Evolutionary conservation across 306 rosid genomes (phyloP).

Genomic region (Chamaecrista fasciculata): DNA sequence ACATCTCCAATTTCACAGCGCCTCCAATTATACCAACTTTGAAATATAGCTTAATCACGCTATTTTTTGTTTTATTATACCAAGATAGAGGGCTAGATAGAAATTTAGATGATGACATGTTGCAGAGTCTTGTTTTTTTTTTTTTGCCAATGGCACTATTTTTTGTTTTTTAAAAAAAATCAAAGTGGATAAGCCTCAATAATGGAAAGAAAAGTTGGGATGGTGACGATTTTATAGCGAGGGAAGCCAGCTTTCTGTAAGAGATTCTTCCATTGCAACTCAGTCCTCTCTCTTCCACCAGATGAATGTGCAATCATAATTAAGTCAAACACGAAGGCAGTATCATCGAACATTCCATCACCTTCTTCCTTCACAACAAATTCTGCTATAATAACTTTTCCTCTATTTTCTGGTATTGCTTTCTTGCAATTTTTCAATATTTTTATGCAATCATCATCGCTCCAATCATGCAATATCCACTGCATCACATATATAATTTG

Average conservation of each 20-base stretch:
- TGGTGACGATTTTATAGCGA: conserved; percentile 19
- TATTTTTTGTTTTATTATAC: too few relatives aligned
- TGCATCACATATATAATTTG: too few relatives aligned
- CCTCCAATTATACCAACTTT: too few relatives aligned
- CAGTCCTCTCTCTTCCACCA: conserved; percentile 31
- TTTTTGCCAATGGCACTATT: too few relatives aligned
- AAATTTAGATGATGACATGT: too few relatives aligned
- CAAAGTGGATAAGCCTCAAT: not conserved
- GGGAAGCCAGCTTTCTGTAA: conserved; percentile 32
- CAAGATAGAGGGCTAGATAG: too few relatives aligned
- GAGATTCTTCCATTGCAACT: conserved; percentile 34
- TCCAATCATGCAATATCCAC: conserved; percentile 51
- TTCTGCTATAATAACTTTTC: conserved; percentile 35
- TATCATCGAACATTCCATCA: conserved; percentile 21
- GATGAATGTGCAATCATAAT: conserved; percentile 22
- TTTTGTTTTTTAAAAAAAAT: too few relatives aligned
- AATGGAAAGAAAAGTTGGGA: conserved; percentile 8
- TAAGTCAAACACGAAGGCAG: conserved; percentile 20
- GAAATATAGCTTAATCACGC: too few relatives aligned
- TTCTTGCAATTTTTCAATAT: conserved; percentile 31
- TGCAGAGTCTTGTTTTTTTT: too few relatives aligned
- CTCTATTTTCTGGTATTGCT: conserved; percentile 23
- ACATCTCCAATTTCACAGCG: too few relatives aligned
- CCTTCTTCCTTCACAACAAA: conserved; percentile 5
- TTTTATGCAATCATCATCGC: conserved; percentile 38